phyloP scores from a whole-genome alignment of 129 eudicot genomes.

The Flaveria bidentis region DNA sequence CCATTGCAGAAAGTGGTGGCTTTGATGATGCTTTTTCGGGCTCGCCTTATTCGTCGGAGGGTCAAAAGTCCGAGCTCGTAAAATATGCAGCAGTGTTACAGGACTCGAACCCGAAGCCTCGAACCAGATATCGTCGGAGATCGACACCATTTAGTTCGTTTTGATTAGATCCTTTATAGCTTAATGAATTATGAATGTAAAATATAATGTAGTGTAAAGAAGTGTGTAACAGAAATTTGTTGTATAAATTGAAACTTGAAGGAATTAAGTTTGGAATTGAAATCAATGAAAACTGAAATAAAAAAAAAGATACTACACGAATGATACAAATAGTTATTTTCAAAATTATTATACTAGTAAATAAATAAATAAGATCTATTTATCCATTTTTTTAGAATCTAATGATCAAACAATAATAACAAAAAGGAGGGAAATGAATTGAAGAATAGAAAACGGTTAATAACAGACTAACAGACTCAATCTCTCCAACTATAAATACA shows the following conservation, averaged over 20 bases:
- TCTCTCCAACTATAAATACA: background rate
- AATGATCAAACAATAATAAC: background rate
- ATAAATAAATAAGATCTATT: too few species aligned
- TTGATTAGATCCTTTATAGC: constrained; percentile 21
- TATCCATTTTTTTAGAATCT: too few species aligned
- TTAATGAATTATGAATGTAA: background rate
- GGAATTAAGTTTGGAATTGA: too few species aligned
- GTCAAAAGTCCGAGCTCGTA: constrained; percentile 43
- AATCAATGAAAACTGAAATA: too few species aligned
- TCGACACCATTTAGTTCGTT: constrained; percentile 50
- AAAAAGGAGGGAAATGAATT: constrained; percentile 4
- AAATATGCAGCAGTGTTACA: constrained; percentile 64
- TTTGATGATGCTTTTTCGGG: constrained; percentile 18
- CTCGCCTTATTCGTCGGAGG: constrained; percentile 31
- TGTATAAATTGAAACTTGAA: too few species aligned
- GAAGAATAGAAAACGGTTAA: constrained; percentile 20
- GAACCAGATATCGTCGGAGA: constrained; percentile 46
- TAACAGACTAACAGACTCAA: constrained; percentile 32
- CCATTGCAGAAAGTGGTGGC: constrained; percentile 33
- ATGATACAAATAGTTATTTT: too few species aligned
- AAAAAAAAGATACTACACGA: too few species aligned
- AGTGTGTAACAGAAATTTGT: too few species aligned
- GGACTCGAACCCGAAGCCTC: constrained; percentile 30
- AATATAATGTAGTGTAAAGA: too few species aligned
- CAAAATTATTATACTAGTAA: too few species aligned